Evolutionary conservation across 352 stramenopile genomes (phyloP).

Genomic region (Phytophthora megakarya): DNA sequence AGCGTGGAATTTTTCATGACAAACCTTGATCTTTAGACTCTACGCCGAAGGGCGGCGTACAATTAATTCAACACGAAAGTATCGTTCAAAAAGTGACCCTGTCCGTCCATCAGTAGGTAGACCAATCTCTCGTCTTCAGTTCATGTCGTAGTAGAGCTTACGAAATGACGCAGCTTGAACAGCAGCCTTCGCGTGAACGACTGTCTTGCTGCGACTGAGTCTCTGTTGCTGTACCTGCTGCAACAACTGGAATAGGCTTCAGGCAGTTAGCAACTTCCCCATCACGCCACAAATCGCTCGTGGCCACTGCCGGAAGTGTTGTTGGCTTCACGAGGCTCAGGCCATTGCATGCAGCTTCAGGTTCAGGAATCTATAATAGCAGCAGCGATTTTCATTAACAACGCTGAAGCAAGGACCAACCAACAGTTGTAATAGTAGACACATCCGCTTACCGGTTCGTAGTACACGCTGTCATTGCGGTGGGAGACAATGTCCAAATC

Average conservation of each 20-base stretch:
- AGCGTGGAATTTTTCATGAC: background rate
- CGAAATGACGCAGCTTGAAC: constrained; percentile 47
- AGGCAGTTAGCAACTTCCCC: constrained; percentile 54
- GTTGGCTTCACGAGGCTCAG: constrained; percentile 60
- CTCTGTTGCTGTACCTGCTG: background rate
- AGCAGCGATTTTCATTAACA: background rate
- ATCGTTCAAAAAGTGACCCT: background rate
- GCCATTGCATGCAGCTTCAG: constrained; percentile 41
- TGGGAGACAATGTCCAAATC: constrained; percentile 72
- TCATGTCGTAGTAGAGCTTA: constrained; percentile 18
- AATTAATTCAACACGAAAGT: background rate
- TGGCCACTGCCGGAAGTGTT: constrained; percentile 35
- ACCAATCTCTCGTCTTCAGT: background rate
- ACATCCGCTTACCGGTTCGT: constrained; percentile 48
- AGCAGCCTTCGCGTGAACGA: constrained; percentile 40
- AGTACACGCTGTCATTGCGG: constrained; percentile 75
- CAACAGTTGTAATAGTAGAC: background rate
- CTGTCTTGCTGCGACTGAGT: constrained; percentile 20
- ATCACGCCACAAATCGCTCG: constrained; percentile 56
- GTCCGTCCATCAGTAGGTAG: too few relatives aligned
- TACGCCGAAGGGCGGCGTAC: background rate
- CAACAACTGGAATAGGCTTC: constrained; percentile 23
- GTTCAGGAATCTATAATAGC: constrained; percentile 47
- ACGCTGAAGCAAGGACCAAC: background rate
- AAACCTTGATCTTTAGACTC: background rate